Conservation (phyloP, 2,329 filamentous ascomycete genomes). For the Verticillium klebahnii region DNA sequence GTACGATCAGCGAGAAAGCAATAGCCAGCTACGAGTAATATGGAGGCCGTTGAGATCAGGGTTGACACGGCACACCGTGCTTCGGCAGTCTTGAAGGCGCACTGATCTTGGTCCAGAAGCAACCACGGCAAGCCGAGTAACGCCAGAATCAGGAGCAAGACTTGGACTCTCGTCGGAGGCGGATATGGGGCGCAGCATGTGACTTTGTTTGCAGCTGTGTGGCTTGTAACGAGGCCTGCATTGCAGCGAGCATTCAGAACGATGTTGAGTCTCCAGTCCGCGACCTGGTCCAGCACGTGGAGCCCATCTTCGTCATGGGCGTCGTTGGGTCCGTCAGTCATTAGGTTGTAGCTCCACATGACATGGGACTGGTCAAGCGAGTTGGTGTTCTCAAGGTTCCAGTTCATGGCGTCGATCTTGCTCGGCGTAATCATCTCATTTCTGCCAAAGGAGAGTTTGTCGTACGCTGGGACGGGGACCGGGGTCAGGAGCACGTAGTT, state of each 20-base stretch:
- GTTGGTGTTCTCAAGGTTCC: conserved; percentile 39
- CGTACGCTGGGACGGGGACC: conserved; percentile 38
- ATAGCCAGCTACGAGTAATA: conserved; percentile 24
- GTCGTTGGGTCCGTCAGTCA: conserved; percentile 41
- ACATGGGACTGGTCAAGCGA: conserved; percentile 36
- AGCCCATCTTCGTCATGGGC: conserved; percentile 39
- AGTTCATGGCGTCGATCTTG: conserved; percentile 48
- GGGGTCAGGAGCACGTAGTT: conserved; percentile 31
- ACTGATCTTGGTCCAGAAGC: conserved; percentile 5
- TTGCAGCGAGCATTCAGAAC: conserved; percentile 51
- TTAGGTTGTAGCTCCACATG: conserved; percentile 44
- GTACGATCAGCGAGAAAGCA: conserved; percentile 52
- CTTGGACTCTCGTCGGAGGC: conserved; percentile 14
- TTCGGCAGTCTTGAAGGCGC: conserved; percentile 19
- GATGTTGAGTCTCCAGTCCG: conserved; percentile 39
- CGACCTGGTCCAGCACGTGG: conserved; percentile 37
- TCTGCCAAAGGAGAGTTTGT: conserved; percentile 34
- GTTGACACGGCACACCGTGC: conserved; percentile 11
- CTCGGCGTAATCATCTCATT: conserved; percentile 38
- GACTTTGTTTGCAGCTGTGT: conserved; percentile 36
- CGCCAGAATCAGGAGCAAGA: conserved; percentile 15
- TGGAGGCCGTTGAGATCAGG: conserved; percentile 21
- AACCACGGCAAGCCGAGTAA: conserved; percentile 9
- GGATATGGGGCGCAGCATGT: conserved; percentile 50
- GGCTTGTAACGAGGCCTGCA: conserved; percentile 25